A percentile compares a stretch with the other conserved stretches of the same genome.
Evolutionary conservation across 768 basidiomycete species (phyloP).

Genomic region (Coprinopsis strossmayeri): DNA sequence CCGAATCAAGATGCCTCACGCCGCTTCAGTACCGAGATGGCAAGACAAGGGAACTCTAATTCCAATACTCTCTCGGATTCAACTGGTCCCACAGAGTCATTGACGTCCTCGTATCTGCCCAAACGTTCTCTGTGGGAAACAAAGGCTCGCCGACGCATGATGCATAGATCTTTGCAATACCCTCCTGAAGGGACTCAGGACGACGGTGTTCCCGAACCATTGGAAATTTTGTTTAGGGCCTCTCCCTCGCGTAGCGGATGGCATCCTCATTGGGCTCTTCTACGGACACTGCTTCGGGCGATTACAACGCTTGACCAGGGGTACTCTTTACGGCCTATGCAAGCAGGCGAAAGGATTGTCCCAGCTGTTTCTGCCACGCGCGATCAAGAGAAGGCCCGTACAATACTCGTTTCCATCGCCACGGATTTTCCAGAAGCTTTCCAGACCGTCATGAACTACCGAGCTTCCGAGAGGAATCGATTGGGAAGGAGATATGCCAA

Average conservation of each 20-base stretch:
- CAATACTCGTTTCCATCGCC: constrained; percentile 41
- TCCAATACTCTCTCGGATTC: no score
- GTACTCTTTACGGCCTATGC: constrained; percentile 36
- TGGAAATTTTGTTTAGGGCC: constrained; percentile 28
- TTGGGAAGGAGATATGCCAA: constrained; percentile 7
- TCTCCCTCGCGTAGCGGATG: constrained; percentile 60
- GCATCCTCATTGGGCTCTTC: constrained; percentile 50
- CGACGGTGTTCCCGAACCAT: constrained; percentile 14
- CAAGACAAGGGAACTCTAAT: constrained; percentile 21
- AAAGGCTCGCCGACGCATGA: neutral
- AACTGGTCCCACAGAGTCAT: neutral
- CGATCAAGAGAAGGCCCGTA: constrained; percentile 12
- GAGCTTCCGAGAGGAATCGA: constrained; percentile 21
- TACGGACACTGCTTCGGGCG: constrained; percentile 40
- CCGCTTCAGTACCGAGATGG: neutral
- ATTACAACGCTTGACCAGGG: constrained; percentile 46
- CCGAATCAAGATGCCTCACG: constrained; percentile 28
- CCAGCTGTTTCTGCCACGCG: constrained; percentile 14
- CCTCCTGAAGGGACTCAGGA: neutral
- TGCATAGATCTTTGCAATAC: neutral
- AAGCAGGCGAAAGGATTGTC: constrained; percentile 16
- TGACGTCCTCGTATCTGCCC: neutral
- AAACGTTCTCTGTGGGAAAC: neutral
- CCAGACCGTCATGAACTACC: constrained; percentile 25
- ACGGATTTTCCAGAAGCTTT: constrained; percentile 43